A percentile compares a stretch with the other conserved stretches of the same genome.
Conservation (phyloP, 306 rosid species). For the Vigna unguiculata region DNA sequence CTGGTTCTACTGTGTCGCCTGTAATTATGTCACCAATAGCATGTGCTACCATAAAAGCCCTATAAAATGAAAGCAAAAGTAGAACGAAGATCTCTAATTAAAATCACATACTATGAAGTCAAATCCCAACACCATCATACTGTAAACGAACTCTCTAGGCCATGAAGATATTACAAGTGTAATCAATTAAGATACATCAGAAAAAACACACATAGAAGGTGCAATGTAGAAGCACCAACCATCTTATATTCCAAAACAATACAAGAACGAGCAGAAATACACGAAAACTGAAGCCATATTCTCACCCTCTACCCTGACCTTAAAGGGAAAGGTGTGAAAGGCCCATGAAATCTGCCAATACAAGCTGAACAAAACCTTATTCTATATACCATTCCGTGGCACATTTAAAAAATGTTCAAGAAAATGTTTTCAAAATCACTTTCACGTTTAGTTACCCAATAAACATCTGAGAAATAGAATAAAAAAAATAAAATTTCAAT, state of each 20-base stretch:
- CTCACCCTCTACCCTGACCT: not conserved
- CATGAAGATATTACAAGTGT: not conserved
- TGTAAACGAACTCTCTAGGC: conserved; percentile 11
- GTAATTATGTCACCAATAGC: conserved; percentile 87
- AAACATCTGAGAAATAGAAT: not conserved
- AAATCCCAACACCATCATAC: conserved; percentile 32
- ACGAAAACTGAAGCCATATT: not conserved
- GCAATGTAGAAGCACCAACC: conserved; percentile 15
- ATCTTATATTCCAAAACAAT: not conserved
- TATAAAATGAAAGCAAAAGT: conserved; percentile 49
- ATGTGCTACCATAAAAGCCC: conserved; percentile 91
- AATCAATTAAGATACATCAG: not conserved
- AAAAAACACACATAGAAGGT: conserved; percentile 9
- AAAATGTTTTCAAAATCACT: not conserved
- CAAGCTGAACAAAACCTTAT: conserved; percentile 26
- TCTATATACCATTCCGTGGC: not conserved
- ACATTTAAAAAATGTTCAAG: not conserved
- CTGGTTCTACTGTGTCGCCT: conserved; percentile 83
- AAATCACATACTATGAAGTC: conserved; percentile 30
- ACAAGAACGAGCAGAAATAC: not conserved
- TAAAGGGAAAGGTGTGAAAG: conserved; percentile 1
- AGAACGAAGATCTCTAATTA: conserved; percentile 32
- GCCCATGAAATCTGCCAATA: conserved; percentile 1
- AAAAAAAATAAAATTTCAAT: not conserved
- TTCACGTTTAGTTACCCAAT: not conserved